Base-by-base conservation (phyloP, 1,284 basidiomycete species). In the Abortiporus biennis region DNA sequence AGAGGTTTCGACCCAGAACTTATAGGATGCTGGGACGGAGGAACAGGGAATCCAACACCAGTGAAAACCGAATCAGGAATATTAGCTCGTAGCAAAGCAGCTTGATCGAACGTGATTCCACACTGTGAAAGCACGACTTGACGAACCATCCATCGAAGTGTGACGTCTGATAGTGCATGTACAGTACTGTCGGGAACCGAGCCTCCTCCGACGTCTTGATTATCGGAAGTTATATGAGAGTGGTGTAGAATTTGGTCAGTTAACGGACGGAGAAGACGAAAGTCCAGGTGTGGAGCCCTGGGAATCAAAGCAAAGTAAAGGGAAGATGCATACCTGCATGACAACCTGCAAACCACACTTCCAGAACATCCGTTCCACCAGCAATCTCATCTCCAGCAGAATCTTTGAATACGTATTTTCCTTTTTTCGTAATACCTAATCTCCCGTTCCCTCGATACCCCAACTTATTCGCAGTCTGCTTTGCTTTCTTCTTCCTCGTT, bases 201-300 rank as follows among this genome's bases (percentile, higher is more conserved):
- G 15, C 84, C 80, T 17, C 85, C 85, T 6, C 85, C 85, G 24
- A 88, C 65, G 53, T 88, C 85, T n/a, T n/a, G n/a, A n/a, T n/a
- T 85, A 45, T 36, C 2, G 20, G n/a, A 2, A 17, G 20, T 13
- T 12, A 13, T 22, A 24, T n/a, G 15, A 35, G 16, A n/a, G 15
- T 38, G 9, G 20, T 19, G 11, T 13, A 13, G 16, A 30, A 9
- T n/a, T 11, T 17, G 16, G 19, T 40, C 12, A 40, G 22, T 17
- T 33, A 11, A 15, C n/a, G 34, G 30, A 17, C 9, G 21, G 0
- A 15, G 3, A 2, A 29, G 12, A n/a, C 31, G n/a, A 3, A 21
- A 21, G 6, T 20, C 15, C 6, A 19, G 8, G 17, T 12, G n/a
- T 29, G n/a, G 27, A 29, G 27, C 27, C n/a, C n/a, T 29, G 27